Evolutionary conservation across 352 stramenopile genomes (phyloP), one percentile per base, ranked within the genome.

Genomic region (Phytophthora pseudosyringae): DNA sequence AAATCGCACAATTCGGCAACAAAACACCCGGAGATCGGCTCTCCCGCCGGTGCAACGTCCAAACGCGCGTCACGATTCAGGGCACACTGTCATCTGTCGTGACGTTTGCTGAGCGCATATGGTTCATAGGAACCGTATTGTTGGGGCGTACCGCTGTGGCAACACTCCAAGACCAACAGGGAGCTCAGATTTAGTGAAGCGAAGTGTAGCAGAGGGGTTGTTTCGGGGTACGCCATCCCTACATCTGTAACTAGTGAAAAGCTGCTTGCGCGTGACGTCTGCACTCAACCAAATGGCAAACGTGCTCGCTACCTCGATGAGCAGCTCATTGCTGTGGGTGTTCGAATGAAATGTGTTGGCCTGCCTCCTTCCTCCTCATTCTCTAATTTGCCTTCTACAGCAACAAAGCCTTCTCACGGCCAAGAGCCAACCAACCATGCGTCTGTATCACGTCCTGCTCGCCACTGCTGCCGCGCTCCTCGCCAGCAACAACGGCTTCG

Each of bases 241-340:
- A 53, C 46, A 53, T 53, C 46, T 53, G 46, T 53, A 39, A 39
- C 46, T 53, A 53, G 46, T 53, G 46, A 53, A 53, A 40, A n/a
- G 13, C 46, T 53, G 46, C 8, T 53, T 53, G 46, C n/a, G 28
- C n/a, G 29, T 53, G 45, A 52, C 45, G 45, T 29, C 45, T 39
- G 29, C 46, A 41, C 29, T 31, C 3, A 1, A 26, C 11, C 45
- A 52, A 40, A 40, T 39, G 45, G 45, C 15, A 52, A 40, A 40
- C 15, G 45, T 29, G 29, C 46, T 40, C 46, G 15, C 46, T 53
- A 40, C 46, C 29, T 41, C 46, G 10, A 41, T 16, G 46, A 26
- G 29, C 6, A n/a, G n/a, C n/a, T 48, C 41, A 45, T 45, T 16
- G 39, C 3, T 3, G 15, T 47, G 16, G 16, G n/a, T n/a, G n/a